These are phyloP conservation scores for Drechslera avenae DNA, from an alignment of 2,329 filamentous ascomycete genomes.

Conservation along the genomic window DNA sequence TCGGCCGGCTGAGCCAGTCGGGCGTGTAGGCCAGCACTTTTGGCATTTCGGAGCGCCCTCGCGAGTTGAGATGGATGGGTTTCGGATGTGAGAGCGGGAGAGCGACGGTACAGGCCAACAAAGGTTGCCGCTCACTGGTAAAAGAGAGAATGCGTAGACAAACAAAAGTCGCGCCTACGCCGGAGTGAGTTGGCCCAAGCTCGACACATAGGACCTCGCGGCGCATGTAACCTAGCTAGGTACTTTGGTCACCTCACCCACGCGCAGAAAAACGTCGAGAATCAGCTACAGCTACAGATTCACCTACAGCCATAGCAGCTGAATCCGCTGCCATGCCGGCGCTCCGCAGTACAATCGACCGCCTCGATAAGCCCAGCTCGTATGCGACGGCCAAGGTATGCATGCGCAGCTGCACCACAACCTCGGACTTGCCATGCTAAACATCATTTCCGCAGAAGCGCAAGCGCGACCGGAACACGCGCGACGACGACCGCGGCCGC, in stretches of 20 bases:
- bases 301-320: neutral
- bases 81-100: neutral
- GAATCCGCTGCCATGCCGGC: constrained; percentile 30
- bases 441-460: constrained; percentile 67
- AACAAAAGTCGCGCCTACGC: constrained; percentile 24
- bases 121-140: neutral
- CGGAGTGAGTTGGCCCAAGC: constrained; percentile 7
- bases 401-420: constrained; percentile 17
- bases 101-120: too few relatives aligned
- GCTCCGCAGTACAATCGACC: constrained; percentile 79
- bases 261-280: neutral
- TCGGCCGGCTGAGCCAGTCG: constrained; percentile 79
- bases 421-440: constrained; percentile 7
- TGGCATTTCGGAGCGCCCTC: constrained; percentile 65
- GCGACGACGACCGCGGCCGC: constrained; percentile 59
- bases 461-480: constrained; percentile 64
- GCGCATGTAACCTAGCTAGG: constrained; percentile 14
- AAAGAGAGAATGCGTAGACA: constrained; percentile 1
- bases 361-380: constrained; percentile 91
- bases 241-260: constrained; percentile 1
- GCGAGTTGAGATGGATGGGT: neutral
- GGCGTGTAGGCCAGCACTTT: constrained; percentile 86
- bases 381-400: constrained; percentile 84
- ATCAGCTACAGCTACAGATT: constrained; percentile 1
- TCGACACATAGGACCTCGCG: constrained; percentile 18